Conservation (phyloP, 495 filamentous ascomycete genomes). For the Hypoxylon lenormandii region DNA sequence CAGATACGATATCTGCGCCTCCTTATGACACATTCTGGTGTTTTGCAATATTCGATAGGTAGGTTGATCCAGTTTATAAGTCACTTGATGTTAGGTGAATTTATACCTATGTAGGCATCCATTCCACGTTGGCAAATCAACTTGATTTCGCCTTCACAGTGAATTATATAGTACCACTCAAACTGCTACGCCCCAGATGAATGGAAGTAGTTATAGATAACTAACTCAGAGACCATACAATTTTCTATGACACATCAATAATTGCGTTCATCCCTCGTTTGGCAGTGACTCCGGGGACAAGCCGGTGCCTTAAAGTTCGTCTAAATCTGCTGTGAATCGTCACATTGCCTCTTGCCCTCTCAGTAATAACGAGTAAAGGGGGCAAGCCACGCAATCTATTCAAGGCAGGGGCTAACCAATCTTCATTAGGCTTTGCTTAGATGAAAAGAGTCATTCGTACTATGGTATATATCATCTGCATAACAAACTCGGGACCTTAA, state of each 20-base stretch:
- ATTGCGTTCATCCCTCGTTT: background rate
- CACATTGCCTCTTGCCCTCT: too few relatives aligned
- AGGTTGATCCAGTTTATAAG: background rate
- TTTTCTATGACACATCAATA: background rate
- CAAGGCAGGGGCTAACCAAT: background rate
- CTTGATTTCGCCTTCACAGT: background rate
- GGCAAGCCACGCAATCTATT: background rate
- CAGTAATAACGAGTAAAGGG: too few relatives aligned
- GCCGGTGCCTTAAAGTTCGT: too few relatives aligned
- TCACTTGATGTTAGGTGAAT: background rate
- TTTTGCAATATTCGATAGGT: background rate
- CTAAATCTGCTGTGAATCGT: too few relatives aligned
- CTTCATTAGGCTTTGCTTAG: background rate
- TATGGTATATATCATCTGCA: background rate
- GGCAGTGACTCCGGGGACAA: too few relatives aligned
- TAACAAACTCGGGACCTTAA: background rate
- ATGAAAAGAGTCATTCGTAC: background rate
- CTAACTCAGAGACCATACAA: background rate
- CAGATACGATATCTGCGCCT: constrained; percentile 10
- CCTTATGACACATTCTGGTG: background rate
- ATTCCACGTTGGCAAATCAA: background rate
- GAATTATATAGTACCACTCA: background rate
- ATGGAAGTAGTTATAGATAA: background rate
- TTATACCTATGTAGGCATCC: too few relatives aligned
- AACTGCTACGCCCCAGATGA: background rate